Percentiles rank a stretch among this genome's conserved stretches.
These are phyloP conservation scores for Starmerella scarabaei DNA, from an alignment of 805 yeast genomes.

Conservation along the genomic window DNA sequence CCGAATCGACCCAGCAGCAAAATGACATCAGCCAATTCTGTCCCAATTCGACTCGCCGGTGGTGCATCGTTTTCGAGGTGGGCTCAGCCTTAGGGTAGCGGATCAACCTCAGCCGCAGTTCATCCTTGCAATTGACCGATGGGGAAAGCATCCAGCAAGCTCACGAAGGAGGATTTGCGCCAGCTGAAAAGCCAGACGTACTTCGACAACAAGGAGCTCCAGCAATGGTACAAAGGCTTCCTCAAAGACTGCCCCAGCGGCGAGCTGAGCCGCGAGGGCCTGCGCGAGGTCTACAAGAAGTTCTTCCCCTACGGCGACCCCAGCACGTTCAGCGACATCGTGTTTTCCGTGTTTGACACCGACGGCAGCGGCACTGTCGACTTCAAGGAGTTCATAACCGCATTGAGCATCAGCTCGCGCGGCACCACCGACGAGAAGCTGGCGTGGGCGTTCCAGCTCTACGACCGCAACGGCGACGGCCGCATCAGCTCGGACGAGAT, in stretches of 20 bases:
- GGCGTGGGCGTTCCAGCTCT: slow-evolving; percentile 78
- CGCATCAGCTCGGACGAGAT: slow-evolving; percentile 63
- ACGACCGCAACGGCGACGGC: slow-evolving; percentile 75
- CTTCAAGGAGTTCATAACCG: slow-evolving; percentile 83
- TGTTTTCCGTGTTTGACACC: slow-evolving; percentile 78
- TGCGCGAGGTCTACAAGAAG: slow-evolving; percentile 83
- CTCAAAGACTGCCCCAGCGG: slow-evolving; percentile 89
- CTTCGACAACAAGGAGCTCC: slow-evolving; percentile 85
- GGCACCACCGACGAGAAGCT: slow-evolving; percentile 77
- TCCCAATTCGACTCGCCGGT: too few relatives aligned
- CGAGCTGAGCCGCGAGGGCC: slow-evolving; percentile 71
- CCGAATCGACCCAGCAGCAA: too few relatives aligned
- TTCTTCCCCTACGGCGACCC: slow-evolving; percentile 99
- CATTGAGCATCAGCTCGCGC: slow-evolving; percentile 72
- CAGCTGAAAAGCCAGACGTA: slow-evolving; percentile 74
- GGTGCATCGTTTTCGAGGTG: too few relatives aligned
- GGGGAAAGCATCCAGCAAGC: slow-evolving; percentile 92
- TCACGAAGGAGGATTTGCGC: slow-evolving; percentile 79
- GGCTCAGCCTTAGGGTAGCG: too few relatives aligned
- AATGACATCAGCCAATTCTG: too few relatives aligned
- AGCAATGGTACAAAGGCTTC: slow-evolving; percentile 98
- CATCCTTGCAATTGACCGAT: too few relatives aligned
- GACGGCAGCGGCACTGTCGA: slow-evolving; percentile 72
- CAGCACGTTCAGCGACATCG: slow-evolving; percentile 71
- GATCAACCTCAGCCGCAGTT: too few relatives aligned